Conservation (phyloP, 352 stramenopile genomes). For the Phytophthora citricola region DNA sequence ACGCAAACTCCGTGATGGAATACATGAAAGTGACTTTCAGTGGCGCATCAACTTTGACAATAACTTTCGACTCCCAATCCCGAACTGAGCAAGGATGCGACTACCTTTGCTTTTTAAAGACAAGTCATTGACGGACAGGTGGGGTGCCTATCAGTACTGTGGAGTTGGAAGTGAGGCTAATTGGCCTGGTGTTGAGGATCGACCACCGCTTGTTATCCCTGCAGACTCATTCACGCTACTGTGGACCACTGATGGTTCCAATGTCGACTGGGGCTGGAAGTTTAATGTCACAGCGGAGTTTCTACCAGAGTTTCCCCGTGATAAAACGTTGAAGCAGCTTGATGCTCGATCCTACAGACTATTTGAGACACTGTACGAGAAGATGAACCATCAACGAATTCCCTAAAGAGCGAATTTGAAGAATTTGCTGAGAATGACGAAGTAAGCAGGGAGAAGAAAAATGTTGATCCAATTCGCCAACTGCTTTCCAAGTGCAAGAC, state of each 20-base stretch:
- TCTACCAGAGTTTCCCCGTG: constrained; percentile 44
- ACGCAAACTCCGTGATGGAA: constrained; percentile 79
- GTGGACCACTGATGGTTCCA: constrained; percentile 86
- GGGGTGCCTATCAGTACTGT: constrained; percentile 72
- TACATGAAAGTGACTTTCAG: constrained; percentile 85
- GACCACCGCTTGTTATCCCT: constrained; percentile 74
- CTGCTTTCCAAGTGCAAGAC: constrained; percentile 28
- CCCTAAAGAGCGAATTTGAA: constrained; percentile 58
- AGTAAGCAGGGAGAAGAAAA: constrained; percentile 2
- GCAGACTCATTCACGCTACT: constrained; percentile 82
- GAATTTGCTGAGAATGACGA: constrained; percentile 30
- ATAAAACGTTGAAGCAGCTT: constrained; percentile 63
- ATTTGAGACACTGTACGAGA: constrained; percentile 78
- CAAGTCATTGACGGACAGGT: constrained; percentile 65
- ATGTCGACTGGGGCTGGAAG: constrained; percentile 91
- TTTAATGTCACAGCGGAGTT: constrained; percentile 80
- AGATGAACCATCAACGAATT: constrained; percentile 46
- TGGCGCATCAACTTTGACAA: constrained; percentile 60
- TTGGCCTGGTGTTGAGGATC: constrained; percentile 75
- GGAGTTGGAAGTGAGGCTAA: constrained; percentile 74
- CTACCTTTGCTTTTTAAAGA: constrained; percentile 90
- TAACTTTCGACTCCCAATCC: constrained; percentile 79
- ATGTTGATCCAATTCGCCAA: constrained; percentile 37
- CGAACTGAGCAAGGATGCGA: constrained; percentile 77
- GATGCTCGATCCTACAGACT: constrained; percentile 65